A percentile compares a stretch with the other conserved stretches of the same genome.
Conservation (phyloP, 495 filamentous ascomycete species). For the Staphylotrichum tortipilum region DNA sequence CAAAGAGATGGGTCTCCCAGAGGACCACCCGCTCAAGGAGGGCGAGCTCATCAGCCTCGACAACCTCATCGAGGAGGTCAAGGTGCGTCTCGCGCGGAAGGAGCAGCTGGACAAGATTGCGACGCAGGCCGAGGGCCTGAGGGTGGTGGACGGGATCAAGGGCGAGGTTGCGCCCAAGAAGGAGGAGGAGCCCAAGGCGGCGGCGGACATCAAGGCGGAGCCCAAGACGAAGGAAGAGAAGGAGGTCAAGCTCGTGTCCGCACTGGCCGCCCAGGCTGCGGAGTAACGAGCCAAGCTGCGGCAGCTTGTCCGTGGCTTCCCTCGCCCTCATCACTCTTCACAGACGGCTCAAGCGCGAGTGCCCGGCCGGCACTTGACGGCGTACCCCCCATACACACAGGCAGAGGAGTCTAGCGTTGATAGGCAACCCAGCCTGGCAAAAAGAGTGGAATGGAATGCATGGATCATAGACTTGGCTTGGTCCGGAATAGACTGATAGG, state of each 20-base stretch:
- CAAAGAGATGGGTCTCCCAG: constrained; percentile 72
- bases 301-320: too few species aligned
- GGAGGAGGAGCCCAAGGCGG: constrained; percentile 18
- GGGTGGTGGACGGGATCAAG: constrained; percentile 30
- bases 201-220: constrained; percentile 6
- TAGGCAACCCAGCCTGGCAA: too few species aligned
- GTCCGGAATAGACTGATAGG: background rate
- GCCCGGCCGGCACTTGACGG: too few species aligned
- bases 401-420: too few species aligned
- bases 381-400: too few species aligned
- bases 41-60: constrained; percentile 59
- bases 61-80: constrained; percentile 55
- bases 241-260: too few species aligned
- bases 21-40: constrained; percentile 80
- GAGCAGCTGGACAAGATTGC: constrained; percentile 30
- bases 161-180: too few species aligned
- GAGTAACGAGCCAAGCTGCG: constrained; percentile 10
- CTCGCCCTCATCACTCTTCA: too few species aligned
- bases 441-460: background rate
- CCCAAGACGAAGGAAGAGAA: too few species aligned
- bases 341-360: too few species aligned
- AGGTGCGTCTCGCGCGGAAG: constrained; percentile 29
- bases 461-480: constrained; percentile 1
- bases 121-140: constrained; percentile 30
- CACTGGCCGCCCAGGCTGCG: constrained; percentile 2